phyloP scores from a whole-genome alignment of 108 stramenopile genomes.

The Aureococcus anophagefferens region DNA sequence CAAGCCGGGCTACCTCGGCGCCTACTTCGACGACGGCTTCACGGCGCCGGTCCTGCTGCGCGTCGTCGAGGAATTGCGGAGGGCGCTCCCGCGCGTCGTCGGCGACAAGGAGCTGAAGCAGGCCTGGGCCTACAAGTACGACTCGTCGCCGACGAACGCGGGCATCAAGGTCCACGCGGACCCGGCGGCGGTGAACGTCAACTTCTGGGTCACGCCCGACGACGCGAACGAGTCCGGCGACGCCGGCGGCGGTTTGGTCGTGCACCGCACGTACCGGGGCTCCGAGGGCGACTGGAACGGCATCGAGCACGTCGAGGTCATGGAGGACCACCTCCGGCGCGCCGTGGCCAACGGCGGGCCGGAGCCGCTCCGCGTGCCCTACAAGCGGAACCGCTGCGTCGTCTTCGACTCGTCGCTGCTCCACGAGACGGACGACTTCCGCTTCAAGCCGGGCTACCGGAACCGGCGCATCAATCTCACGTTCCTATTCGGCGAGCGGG shows the following conservation, averaged over 20 bases:
- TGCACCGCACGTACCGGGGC: slow-evolving; percentile 27
- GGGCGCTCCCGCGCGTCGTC: slow-evolving; percentile 44
- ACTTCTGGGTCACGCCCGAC: slow-evolving; percentile 65
- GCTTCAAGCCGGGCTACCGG: slow-evolving; percentile 50
- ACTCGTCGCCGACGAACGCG: slow-evolving; percentile 19
- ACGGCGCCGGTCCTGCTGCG: slow-evolving; percentile 44
- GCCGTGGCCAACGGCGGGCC: slow-evolving; percentile 41
- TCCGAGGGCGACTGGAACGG: slow-evolving; percentile 21
- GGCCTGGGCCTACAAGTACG: slow-evolving; percentile 57
- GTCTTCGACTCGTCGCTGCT: slow-evolving; percentile 71
- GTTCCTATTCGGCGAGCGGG: slow-evolving; percentile 48
- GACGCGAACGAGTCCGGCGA: slow-evolving; percentile 52
- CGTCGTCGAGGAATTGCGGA: slow-evolving; percentile 43
- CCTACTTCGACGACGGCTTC: slow-evolving; percentile 67
- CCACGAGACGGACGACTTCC: slow-evolving; percentile 58
- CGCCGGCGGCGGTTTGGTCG: slow-evolving; percentile 48
- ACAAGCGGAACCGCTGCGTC: slow-evolving; percentile 61
- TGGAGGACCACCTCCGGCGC: slow-evolving; percentile 5
- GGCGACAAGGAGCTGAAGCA: slow-evolving; percentile 43
- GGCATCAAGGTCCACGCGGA: slow-evolving; percentile 68
- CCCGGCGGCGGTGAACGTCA: slow-evolving; percentile 64
- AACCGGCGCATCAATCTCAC: slow-evolving; percentile 66
- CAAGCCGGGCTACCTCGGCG: slow-evolving; percentile 43
- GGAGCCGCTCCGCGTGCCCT: slow-evolving; percentile 54
- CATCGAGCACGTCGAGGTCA: slow-evolving; percentile 3